Percentiles rank a stretch among this genome's conserved stretches.
phyloP scores from a whole-genome alignment of 2,329 filamentous ascomycete species.

The Sclerotinia borealis region DNA sequence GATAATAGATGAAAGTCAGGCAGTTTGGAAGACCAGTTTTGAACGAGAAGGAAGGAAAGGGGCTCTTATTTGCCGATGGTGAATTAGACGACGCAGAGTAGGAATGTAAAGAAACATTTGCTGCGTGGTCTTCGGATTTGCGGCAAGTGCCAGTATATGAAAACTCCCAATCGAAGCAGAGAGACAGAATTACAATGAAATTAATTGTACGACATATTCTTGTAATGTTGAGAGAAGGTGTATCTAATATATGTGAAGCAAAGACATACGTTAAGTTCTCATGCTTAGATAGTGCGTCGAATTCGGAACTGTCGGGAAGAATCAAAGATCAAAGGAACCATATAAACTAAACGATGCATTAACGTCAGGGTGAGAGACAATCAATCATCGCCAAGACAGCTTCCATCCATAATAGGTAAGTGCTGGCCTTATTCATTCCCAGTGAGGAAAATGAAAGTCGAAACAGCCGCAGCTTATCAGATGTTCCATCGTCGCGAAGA shows the following conservation, averaged over 20 bases:
- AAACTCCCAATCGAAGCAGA: neutral
- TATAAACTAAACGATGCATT: neutral
- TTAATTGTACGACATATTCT: too few species aligned
- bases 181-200: neutral
- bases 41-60: too few species aligned
- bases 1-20: too few species aligned
- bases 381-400: neutral
- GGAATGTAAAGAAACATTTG: neutral
- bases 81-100: neutral
- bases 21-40: neutral
- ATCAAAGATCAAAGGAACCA: neutral
- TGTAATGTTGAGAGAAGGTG: neutral
- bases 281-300: neutral
- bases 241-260: neutral
- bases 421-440: neutral
- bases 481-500: neutral
- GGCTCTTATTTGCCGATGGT: neutral
- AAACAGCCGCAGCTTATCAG: neutral
- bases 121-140: neutral
- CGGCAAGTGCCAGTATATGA: too few species aligned
- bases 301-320: neutral
- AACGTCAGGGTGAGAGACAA: neutral
- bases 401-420: neutral
- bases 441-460: neutral
- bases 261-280: neutral